A percentile compares a stretch with the other conserved stretches of the same genome.
phyloP scores from a whole-genome alignment of 805 yeast genomes.

The Kurtzmaniella cleridarum region DNA sequence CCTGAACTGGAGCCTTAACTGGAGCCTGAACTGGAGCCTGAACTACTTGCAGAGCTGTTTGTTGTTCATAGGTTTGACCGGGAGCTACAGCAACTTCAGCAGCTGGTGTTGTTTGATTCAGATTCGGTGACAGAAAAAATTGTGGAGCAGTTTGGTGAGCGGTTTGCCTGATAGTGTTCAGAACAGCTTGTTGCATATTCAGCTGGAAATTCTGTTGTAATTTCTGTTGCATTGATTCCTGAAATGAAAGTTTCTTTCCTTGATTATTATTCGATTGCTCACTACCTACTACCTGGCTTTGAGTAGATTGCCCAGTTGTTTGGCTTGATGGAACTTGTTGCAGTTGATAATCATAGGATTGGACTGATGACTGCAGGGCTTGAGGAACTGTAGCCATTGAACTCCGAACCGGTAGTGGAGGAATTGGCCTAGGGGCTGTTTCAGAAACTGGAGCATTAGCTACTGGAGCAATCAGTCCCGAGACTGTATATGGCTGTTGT shows the following conservation, averaged over 20 bases:
- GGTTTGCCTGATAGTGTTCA: too few relatives aligned
- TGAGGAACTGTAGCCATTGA: neutral
- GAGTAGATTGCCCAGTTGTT: neutral
- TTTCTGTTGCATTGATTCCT: too few relatives aligned
- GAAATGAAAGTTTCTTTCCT: too few relatives aligned
- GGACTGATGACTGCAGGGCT: too few relatives aligned
- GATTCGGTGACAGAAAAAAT: neutral
- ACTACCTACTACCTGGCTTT: too few relatives aligned
- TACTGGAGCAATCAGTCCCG: neutral
- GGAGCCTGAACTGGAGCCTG: too few relatives aligned
- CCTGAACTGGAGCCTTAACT: too few relatives aligned
- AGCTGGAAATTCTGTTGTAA: too few relatives aligned
- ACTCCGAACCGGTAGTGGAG: neutral
- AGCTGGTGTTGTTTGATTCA: neutral
- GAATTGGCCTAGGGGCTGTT: slow-evolving; percentile 12
- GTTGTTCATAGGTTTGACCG: neutral
- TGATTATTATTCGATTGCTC: too few relatives aligned
- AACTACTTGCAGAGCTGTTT: too few relatives aligned
- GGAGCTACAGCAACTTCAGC: neutral
- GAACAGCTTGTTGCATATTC: too few relatives aligned
- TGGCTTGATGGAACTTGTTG: neutral
- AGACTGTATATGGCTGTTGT: slow-evolving; percentile 17
- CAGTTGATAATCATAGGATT: neutral
- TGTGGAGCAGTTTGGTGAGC: neutral
- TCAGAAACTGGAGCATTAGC: slow-evolving; percentile 3